Percentiles rank a stretch among this genome's conserved stretches.
These are phyloP conservation scores for Alternaria sp. DNA, from an alignment of 2,329 filamentous ascomycete genomes.

Conservation along the genomic window DNA sequence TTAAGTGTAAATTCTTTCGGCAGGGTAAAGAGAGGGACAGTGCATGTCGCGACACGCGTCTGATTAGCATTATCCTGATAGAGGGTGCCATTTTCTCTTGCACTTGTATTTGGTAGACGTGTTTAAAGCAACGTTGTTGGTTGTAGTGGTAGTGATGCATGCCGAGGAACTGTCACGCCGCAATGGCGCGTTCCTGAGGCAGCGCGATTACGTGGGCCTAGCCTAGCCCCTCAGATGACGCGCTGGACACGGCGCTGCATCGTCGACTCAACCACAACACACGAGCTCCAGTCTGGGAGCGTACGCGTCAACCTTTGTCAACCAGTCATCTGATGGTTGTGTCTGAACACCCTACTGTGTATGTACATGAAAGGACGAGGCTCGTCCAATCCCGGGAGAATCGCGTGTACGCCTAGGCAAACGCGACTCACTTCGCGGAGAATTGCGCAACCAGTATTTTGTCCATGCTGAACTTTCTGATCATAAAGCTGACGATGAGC, in stretches of 20 bases:
- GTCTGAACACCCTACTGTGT: not conserved
- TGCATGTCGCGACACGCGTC: not conserved
- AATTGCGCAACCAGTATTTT: constrained; percentile 30
- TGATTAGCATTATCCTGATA: not conserved
- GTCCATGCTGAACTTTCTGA: constrained; percentile 41
- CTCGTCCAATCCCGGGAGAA: not conserved
- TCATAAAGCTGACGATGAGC: constrained; percentile 30
- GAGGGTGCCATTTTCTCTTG: not conserved
- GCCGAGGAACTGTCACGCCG: not conserved
- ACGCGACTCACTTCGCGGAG: constrained; percentile 20
- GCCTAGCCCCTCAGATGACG: not conserved
- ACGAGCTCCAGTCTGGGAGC: not conserved
- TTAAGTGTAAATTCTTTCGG: not conserved
- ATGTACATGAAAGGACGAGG: not conserved
- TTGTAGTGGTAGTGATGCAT: not conserved
- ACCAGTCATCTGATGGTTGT: not conserved
- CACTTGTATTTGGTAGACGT: not conserved
- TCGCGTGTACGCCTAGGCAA: not conserved
- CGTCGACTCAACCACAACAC: not conserved
- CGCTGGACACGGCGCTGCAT: not conserved
- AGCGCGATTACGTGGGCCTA: not conserved
- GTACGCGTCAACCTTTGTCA: not conserved
- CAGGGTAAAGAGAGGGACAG: not conserved
- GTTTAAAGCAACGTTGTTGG: not conserved
- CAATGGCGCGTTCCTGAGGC: not conserved